Evolutionary conservation across 2,329 filamentous ascomycete genomes (phyloP), one percentile per base, ranked within the genome.

Genomic region (Ampelomyces quisqualis): DNA sequence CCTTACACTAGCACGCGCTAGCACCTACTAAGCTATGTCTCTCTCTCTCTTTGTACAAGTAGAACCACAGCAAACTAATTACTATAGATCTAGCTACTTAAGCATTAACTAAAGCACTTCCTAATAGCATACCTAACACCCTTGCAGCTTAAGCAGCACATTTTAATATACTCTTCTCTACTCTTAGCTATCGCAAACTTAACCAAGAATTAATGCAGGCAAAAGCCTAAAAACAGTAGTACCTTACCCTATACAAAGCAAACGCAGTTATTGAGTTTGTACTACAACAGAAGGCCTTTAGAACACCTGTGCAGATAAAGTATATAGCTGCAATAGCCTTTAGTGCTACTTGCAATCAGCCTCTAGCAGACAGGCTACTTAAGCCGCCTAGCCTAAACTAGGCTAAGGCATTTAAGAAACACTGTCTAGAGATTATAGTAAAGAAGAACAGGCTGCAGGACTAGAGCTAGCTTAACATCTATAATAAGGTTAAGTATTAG

Each of bases 141-240:
- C 42, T 34, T 18, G 17, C 15, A 18, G 40, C 40, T 20, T 19
- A 32, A 19, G 31, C 33, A 28, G 37, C 35, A 7, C 27, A 40
- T 24, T 11, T 36, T 17, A 29, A 23, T 13, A 41, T 64, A 38
- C 40, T 56, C 49, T 36, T 30, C 38, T 51, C 50, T 50, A 64
- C 55, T 30, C 46, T 65, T 22, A 27, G 48, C 26, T 30, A 58
- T 45, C 44, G 55, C 51, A 43, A 43, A 34, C 47, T 37, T 23
- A 53, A 55, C 27, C 57, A 53, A 40, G 52, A 18, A 5, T 33
- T 18, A n/a, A 20, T 4, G 21, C 17, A 33, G 13, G 17, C 17
- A 26, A 63, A 65, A 47, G 61, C 51, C 34, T 15, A 60, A 45
- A 22, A 40, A 45, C 40, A 62, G 53, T 53, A 53, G 50, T 65